Evolutionary conservation across 139 green algal genomes (phyloP), one percentile per base, ranked within the genome.

Genomic region (Coelastrella sp.): DNA sequence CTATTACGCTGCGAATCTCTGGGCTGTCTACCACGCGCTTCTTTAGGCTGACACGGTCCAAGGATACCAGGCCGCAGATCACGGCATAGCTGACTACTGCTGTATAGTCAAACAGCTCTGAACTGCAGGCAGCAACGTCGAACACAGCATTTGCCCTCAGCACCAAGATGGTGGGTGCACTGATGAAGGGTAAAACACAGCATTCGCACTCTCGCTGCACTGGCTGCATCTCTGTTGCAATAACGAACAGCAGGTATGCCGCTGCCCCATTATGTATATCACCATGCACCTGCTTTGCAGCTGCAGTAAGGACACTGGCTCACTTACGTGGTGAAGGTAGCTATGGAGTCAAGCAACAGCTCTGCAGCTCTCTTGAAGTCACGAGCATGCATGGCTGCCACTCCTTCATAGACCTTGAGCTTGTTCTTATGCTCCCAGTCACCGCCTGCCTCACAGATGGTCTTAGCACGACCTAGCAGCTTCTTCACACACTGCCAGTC

Each of bases 371-470:
- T 66, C 64, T 95, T 92, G 88, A 99, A 97, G 86, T 98, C 88
- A 0, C 98, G 89, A 3, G 87, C 95, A 81, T 95, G 94, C 89
- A 98, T 94, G 3, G 89, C 86, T 87, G 95, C 96, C 23, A 99
- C 75, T 0, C 94, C 95, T 85, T 99, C 96, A 85, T 99, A 99
- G 86, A 99, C 92, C 92, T 99, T 99, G 73, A 99, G 94, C 66
- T 95, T 94, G 91, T 99, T 99, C 86, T 99, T 99, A 67, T 97
- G 93, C 94, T 99, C 98, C 98, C 98, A 99, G 93, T 99, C 98
- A 2, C 95, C 97, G 0, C 96, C 96, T 35, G 95, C 90, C 35
- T 94, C 94, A 43, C 96, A 97, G 79, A 99, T 86, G 76, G 88
- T 84, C 84, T 94, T 92, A 0, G 90, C 92, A 25, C 86, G 83